Conservation (phyloP, 2,329 filamentous ascomycete genomes). For the Amylocarpus encephaloides region DNA sequence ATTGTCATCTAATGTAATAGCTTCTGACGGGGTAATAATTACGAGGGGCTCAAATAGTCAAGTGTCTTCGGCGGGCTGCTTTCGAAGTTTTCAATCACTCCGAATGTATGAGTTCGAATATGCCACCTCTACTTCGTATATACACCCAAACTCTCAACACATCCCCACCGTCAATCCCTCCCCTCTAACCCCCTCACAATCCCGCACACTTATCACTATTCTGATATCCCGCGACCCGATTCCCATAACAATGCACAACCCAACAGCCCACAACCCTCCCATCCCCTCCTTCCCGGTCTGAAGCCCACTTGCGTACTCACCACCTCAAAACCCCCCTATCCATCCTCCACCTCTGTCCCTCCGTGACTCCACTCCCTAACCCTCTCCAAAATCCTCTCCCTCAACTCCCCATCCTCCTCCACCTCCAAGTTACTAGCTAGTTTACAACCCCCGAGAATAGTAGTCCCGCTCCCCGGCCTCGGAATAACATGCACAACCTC, state of each 20-base stretch:
- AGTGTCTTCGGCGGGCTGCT: too few relatives aligned
- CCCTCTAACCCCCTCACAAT: constrained; percentile 4
- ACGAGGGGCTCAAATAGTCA: too few relatives aligned
- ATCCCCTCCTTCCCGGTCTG: constrained; percentile 35
- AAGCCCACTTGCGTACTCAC: constrained; percentile 38
- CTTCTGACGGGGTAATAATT: too few relatives aligned
- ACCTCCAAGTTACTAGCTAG: constrained; percentile 33
- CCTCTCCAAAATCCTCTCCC: constrained; percentile 33
- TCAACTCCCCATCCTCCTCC: constrained; percentile 30
- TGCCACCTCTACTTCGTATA: too few relatives aligned
- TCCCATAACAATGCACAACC: constrained; percentile 42
- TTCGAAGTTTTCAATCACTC: too few relatives aligned
- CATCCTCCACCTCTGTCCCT: constrained; percentile 32
- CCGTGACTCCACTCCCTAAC: constrained; percentile 19
- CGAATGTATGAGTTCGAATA: too few relatives aligned
- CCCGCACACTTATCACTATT: constrained; percentile 25
- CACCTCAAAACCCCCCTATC: constrained; percentile 36
- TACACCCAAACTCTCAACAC: too few relatives aligned
- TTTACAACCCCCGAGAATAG: constrained; percentile 41
- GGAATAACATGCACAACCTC: constrained; percentile 37
- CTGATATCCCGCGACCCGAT: constrained; percentile 39
- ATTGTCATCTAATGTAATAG: too few relatives aligned
- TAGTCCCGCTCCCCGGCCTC: constrained; percentile 35
- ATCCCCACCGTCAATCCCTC: too few relatives aligned
- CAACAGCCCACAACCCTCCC: constrained; percentile 24